Conservation (phyloP, 202 grass and related monocot species). For the Dendrocalamus latiflorus region DNA sequence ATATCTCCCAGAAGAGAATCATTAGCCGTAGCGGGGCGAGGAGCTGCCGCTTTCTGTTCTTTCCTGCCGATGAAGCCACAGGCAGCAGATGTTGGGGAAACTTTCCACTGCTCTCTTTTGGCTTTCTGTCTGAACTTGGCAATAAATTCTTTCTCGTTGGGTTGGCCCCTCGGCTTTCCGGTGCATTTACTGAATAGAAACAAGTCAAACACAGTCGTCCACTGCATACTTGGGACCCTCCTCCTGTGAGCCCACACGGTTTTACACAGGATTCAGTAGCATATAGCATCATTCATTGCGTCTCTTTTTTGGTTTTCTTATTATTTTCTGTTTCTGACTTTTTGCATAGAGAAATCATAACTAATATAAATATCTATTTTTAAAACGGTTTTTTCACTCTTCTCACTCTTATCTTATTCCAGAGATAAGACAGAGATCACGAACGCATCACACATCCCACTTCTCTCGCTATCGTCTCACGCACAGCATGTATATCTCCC, state of each 20-base stretch:
- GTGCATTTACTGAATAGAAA: constrained; percentile 27
- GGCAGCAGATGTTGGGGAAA: constrained; percentile 35
- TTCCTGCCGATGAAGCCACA: constrained; percentile 24
- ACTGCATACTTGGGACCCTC: not conserved
- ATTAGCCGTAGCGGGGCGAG: constrained; percentile 25
- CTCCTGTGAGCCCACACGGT: constrained; percentile 9
- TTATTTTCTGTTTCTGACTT: no score
- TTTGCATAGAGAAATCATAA: not conserved
- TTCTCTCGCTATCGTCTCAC: no score
- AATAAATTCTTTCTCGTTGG: constrained; percentile 24
- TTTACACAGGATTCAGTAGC: not conserved
- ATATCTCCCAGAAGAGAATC: constrained; percentile 31
- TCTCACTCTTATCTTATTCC: no score
- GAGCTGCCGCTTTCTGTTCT: constrained; percentile 32
- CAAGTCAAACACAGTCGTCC: constrained; percentile 37
- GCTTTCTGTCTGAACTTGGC: no score
- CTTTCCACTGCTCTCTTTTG: constrained; percentile 42
- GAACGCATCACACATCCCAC: no score
- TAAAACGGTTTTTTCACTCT: no score
- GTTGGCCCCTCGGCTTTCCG: not conserved
- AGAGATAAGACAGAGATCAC: no score
- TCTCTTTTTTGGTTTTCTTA: not conserved
- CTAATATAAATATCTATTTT: no score
- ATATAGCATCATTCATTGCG: not conserved
- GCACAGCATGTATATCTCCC: no score